Base-by-base conservation (phyloP, 73 alveolate species). In the Paramecium bursaria region DNA sequence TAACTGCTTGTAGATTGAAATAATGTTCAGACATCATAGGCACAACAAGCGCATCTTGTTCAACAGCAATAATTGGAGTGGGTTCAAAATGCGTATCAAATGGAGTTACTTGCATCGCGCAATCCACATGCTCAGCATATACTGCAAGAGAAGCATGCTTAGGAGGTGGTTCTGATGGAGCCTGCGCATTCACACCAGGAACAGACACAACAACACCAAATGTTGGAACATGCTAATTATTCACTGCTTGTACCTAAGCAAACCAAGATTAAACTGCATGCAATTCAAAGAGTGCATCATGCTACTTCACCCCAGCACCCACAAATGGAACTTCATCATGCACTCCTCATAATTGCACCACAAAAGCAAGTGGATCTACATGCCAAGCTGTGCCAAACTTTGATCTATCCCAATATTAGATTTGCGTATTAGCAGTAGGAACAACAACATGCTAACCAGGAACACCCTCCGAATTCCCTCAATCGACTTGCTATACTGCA, bases 151-250 rank as follows among this genome's bases (percentile, higher is more conserved):
- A 21, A n/a, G 82, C 82, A 2, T 67, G 82, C 44, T 39, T 39
- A 21, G 15, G 60, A 39, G 82, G 82, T 14, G 82, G 82, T 21
- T 0, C 33, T 5, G 82, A 67, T 67, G 82, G 82, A 35, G 9
- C 33, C 21, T 67, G 82, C 21, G 82, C 44, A 3, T 67, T 67
- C 23, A 67, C 82, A 15, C 61, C 82, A 15, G 33, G 60, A 5
- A 42, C 60, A 14, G 44, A 53, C 1, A 35, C 21, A 5, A 67
- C 11, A 39, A 57, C 33, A 39, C 19, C 46, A 7, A 31, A 67
- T 15, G 27, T 1, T 33, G 82, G 82, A 14, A 35, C 25, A 4
- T 67, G 82, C 33, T 22, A 53, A 10, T n/a, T 67, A 9, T 39
- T 67, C 60, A 67, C 82, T 35, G 17, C 27, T 2, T 67, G 82